Percentiles rank a stretch among this genome's conserved stretches.
phyloP scores from a whole-genome alignment of 129 eudicot genomes.

The Escallonia rubra region DNA sequence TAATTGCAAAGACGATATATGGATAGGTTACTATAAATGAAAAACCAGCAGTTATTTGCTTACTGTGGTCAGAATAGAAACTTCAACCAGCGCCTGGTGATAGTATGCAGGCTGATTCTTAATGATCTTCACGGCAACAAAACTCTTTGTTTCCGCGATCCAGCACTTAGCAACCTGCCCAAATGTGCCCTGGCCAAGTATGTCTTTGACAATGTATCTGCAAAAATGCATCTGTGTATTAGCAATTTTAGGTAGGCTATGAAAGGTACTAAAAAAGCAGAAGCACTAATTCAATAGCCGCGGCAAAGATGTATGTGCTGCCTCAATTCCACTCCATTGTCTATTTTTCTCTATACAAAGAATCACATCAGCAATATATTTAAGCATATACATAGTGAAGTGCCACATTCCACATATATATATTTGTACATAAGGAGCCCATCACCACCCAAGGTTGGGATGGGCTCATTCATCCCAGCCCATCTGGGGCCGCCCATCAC shows the following conservation, averaged over 20 bases:
- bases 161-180: slow-evolving; percentile 99
- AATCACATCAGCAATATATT: neutral
- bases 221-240: slow-evolving; percentile 4
- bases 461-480: too few species aligned
- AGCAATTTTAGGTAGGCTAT: neutral
- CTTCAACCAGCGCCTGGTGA: slow-evolving; percentile 97
- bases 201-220: slow-evolving; percentile 92
- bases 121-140: slow-evolving; percentile 87
- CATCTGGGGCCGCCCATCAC: too few species aligned
- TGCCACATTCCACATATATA: neutral
- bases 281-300: neutral
- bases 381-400: neutral
- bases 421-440: neutral
- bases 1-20: neutral
- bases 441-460: too few species aligned
- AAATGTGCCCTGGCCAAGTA: slow-evolving; percentile 99
- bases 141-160: slow-evolving; percentile 82
- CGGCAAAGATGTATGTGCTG: neutral
- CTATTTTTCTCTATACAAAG: neutral
- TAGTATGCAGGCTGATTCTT: slow-evolving; percentile 95
- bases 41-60: slow-evolving; percentile 10
- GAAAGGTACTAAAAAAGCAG: neutral
- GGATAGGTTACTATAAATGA: slow-evolving; percentile 2
- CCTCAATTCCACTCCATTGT: neutral
- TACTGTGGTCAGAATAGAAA: slow-evolving; percentile 80